Percentiles rank a stretch among this genome's conserved stretches.
phyloP scores from a whole-genome alignment of 148 eudicot genomes.

The Camellia lanceoleosa region DNA sequence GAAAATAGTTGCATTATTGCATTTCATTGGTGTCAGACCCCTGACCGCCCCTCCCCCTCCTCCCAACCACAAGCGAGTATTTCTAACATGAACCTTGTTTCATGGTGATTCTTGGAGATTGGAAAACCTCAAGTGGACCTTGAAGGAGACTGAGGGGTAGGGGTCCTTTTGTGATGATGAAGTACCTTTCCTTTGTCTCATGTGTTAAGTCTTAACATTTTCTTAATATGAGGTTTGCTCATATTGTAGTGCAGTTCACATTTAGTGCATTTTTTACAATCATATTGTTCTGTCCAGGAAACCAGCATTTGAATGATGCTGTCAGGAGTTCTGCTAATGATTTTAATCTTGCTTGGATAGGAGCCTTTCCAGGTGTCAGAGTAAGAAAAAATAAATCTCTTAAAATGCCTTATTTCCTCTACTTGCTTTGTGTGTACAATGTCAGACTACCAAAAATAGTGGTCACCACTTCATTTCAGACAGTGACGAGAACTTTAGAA shows the following conservation, averaged over 20 bases:
- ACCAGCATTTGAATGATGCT: constrained; percentile 5
- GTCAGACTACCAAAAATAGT: neutral
- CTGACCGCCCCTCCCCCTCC: too few relatives aligned
- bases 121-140: too few relatives aligned
- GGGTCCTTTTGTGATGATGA: neutral
- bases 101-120: too few relatives aligned
- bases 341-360: constrained; percentile 15
- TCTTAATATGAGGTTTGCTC: neutral
- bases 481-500: too few relatives aligned
- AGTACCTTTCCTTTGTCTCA: neutral
- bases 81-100: too few relatives aligned
- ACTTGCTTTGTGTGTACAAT: neutral
- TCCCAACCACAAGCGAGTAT: too few relatives aligned
- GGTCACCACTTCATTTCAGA: neutral
- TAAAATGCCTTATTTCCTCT: neutral
- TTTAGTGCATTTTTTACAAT: neutral
- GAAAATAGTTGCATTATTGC: too few relatives aligned
- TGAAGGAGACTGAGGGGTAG: too few relatives aligned
- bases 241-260: neutral
- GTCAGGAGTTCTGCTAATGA: neutral
- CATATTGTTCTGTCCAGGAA: neutral
- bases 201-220: neutral
- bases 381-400: neutral
- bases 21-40: too few relatives aligned
- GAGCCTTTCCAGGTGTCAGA: constrained; percentile 12